phyloP scores from a whole-genome alignment of 176 grass and related monocot genomes.

The Oryza officinalis region DNA sequence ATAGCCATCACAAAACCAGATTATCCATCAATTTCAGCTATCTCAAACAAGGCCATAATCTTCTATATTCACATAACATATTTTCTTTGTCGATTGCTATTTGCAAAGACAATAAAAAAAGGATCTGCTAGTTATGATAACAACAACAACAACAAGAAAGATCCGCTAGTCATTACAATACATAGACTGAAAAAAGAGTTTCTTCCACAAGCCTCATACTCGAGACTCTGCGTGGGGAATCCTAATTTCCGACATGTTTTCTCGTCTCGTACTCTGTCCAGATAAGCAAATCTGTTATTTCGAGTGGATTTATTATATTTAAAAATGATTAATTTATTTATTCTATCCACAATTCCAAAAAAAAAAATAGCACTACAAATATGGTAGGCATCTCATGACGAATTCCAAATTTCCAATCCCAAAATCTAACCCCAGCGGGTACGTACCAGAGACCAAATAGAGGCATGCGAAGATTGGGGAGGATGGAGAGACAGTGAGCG shows the following conservation, averaged over 20 bases:
- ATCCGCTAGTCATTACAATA: too few species aligned
- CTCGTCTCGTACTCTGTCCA: not conserved
- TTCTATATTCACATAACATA: not conserved
- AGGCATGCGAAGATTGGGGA: not conserved
- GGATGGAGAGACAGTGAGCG: not conserved
- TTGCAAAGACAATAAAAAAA: not conserved
- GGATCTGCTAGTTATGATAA: not conserved
- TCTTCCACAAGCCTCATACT: not conserved
- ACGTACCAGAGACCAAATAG: not conserved
- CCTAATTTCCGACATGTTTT: not conserved
- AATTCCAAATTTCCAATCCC: not conserved
- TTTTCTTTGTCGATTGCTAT: not conserved
- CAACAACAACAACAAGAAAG: too few species aligned
- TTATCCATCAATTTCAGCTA: too few species aligned
- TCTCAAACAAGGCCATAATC: not conserved
- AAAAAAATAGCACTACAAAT: not conserved
- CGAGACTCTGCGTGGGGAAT: not conserved
- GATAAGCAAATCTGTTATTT: not conserved
- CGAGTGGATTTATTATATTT: not conserved
- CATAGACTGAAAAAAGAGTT: not conserved
- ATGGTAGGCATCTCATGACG: not conserved
- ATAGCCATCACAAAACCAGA: too few species aligned
- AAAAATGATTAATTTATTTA: not conserved
- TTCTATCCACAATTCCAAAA: not conserved
- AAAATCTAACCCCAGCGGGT: not conserved